A percentile compares a stretch with the other conserved stretches of the same genome.
These are phyloP conservation scores for Sarcodon sp. DNA, from an alignment of 768 basidiomycete species.

Conservation along the genomic window DNA sequence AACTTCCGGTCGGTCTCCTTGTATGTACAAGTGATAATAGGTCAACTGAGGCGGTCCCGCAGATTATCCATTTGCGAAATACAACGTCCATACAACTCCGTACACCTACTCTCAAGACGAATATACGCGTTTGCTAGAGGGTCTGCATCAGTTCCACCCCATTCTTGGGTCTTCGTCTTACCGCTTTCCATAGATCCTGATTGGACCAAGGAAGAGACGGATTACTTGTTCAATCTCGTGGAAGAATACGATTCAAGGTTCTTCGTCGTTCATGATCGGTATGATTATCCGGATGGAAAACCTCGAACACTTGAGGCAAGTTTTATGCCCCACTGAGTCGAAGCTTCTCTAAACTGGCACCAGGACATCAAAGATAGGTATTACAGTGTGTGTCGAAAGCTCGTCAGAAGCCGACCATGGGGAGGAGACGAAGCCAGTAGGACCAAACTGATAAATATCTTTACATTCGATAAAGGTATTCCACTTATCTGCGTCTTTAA, in stretches of 20 bases:
- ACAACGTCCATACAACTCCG: slow-evolving; percentile 53
- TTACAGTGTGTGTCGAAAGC: slow-evolving; percentile 80
- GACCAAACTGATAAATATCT: slow-evolving; percentile 51
- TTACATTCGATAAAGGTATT: slow-evolving; percentile 81
- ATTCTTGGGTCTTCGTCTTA: background rate
- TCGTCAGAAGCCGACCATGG: slow-evolving; percentile 78
- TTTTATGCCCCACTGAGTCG: background rate
- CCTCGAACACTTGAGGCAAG: slow-evolving; percentile 60
- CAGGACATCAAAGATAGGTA: slow-evolving; percentile 94
- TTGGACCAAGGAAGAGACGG: slow-evolving; percentile 92
- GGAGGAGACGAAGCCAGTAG: slow-evolving; percentile 68
- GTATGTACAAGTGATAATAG: background rate
- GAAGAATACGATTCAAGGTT: slow-evolving; percentile 81
- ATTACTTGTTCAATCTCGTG: slow-evolving; percentile 76
- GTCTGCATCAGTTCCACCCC: slow-evolving; percentile 21
- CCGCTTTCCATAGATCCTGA: slow-evolving; percentile 39
- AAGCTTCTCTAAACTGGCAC: background rate
- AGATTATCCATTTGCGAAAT: slow-evolving; percentile 80
- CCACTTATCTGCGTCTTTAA: background rate
- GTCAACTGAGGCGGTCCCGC: background rate
- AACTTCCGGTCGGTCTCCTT: slow-evolving; percentile 32
- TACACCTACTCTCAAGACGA: slow-evolving; percentile 80
- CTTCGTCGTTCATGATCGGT: slow-evolving; percentile 85
- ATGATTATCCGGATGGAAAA: slow-evolving; percentile 51
- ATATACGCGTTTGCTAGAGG: slow-evolving; percentile 69